Evolutionary conservation across 164 flowering plant species (phyloP).

Genomic region (Stephania cephalantha): DNA sequence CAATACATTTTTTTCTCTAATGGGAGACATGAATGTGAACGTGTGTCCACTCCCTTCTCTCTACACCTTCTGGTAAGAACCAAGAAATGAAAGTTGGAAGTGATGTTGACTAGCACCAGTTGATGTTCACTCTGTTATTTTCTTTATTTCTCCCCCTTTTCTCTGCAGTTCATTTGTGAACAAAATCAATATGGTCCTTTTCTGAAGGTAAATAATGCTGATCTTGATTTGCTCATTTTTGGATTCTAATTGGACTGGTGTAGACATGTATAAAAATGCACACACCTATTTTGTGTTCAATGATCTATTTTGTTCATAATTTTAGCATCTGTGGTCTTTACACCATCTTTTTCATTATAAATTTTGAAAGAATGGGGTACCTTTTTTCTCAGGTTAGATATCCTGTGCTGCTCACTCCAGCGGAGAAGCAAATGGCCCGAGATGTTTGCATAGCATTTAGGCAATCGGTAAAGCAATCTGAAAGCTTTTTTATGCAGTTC

Average conservation of each 20-base stretch:
- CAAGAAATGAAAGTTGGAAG: not conserved
- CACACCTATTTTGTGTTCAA: not conserved
- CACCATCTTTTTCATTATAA: not conserved
- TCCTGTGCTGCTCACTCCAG: constrained; percentile 94
- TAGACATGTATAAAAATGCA: not conserved
- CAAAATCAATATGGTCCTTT: not conserved
- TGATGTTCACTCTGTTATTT: not conserved
- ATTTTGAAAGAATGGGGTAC: not conserved
- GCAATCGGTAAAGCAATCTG: constrained; percentile 61
- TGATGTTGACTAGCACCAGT: not conserved
- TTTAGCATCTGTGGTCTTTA: not conserved
- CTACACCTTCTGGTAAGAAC: not conserved
- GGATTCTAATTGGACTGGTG: not conserved
- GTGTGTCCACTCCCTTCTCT: no score
- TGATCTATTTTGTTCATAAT: not conserved
- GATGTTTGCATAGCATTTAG: constrained; percentile 94
- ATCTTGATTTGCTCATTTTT: not conserved
- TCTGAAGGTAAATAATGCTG: not conserved
- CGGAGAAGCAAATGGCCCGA: constrained; percentile 97
- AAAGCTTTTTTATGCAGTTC: not conserved
- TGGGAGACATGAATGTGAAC: no score
- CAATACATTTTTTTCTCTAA: no score
- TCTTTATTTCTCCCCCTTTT: not conserved
- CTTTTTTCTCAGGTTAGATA: constrained; percentile 64
- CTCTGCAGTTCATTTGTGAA: not conserved